Evolutionary conservation across 805 yeast species (phyloP), one percentile per base, ranked within the genome.

Genomic region (Candida taoyuanica): DNA sequence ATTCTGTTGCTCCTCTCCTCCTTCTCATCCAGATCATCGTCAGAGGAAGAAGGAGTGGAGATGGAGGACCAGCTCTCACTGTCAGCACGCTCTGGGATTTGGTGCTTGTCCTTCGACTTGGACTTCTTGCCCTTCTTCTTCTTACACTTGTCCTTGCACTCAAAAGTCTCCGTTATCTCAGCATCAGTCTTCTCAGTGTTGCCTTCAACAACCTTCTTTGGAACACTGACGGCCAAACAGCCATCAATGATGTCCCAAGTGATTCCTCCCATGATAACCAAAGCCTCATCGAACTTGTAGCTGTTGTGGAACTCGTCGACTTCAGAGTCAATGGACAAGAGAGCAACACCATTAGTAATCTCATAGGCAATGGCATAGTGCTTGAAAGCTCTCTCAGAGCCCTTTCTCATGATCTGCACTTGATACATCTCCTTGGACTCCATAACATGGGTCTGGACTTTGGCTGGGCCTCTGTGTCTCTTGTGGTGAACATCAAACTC

Each of bases 141-240:
- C 13, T 23, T 24, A 15, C 20, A 24, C 14, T 21, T 30, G 31
- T 24, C 12, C 29, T 33, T 33, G n/a, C 18, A 5, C 17, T 33
- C 11, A 11, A 11, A 21, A 21, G n/a, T n/a, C n/a, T n/a, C 24
- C 24, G 24, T n/a, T n/a, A 11, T 14, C 18, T 33, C 36, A 12
- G 13, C 36, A 17, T 16, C 5, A 18, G 18, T 13, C 29, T 21
- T 11, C 7, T 7, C 24, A 21, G 84, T 74, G 34, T 78, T 66
- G 38, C 69, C 67, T 5, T 44, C 29, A 13, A 53, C 39, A 5
- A 58, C 23, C 16, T 28, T n/a, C 40, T 47, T 48, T 32, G 56
- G 56, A 33, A 53, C 31, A 4, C 28, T 33, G 16, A 53, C 37
- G 5, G 37, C 31, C 36, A 53, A 37, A 3, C 37, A 19, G 17